Base-by-base conservation (phyloP, 2,329 filamentous ascomycete species). In the Conoideocrella luteorostrata region DNA sequence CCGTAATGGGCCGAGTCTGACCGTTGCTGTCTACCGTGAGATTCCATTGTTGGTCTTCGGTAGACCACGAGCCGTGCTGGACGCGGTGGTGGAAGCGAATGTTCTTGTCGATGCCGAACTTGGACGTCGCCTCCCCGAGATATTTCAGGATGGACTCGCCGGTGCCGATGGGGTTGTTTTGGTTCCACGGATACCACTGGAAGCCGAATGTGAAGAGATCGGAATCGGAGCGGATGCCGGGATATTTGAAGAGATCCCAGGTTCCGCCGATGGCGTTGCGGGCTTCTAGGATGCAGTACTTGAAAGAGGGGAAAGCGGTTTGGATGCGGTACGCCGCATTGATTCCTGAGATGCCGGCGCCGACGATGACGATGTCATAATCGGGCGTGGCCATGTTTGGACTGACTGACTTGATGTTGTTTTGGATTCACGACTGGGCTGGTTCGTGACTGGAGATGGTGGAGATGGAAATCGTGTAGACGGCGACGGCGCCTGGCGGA, bases 241-340 rank as follows among this genome's bases (percentile, higher is more conserved):
- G 86, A 52, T 88, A 90, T 32, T 72, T 77, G 67, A 88, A 91
- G 2, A 89, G 66, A 54, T 84, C 80, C 86, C 86, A 90, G 0
- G 86, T 91, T 1, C 86, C 86, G 2, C 86, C 86, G 7, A 90
- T 68, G 22, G 70, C 66, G 39, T 73, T 67, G 24, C 86, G 79
- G 2, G 71, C 73, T 59, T 91, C 86, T 15, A 90, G 71, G 23
- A 91, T 77, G 13, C 75, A 70, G 56, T 84, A 89, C 4, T 61
- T 74, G 34, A 71, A 64, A 34, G 68, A 57, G 0, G 59, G 52
- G 0, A 82, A 79, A 5, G 29, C 39, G 3, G 69, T 69, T 52
- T 86, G 79, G 2, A 88, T 52, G n/a, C 82, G 78, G 55, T 89
- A 88, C 11, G 77, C 84, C 9, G 80, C 70, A 52, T 88, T 88